These are phyloP conservation scores for Peltaster fructicola DNA, from an alignment of 2,329 filamentous ascomycete species.

Conservation along the genomic window DNA sequence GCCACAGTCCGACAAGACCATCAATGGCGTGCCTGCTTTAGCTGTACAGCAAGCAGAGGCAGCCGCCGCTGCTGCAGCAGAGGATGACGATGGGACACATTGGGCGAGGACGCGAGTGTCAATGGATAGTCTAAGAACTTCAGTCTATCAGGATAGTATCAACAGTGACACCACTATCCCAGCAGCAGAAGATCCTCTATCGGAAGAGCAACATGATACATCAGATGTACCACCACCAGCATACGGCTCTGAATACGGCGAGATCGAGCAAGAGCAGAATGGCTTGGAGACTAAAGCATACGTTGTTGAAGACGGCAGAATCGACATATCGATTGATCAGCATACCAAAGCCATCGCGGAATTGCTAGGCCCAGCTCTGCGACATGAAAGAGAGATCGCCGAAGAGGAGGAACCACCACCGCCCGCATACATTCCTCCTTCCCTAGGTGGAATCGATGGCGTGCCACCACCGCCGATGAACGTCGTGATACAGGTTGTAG, in stretches of 20 bases:
- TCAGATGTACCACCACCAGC: constrained; percentile 21
- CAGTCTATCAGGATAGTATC: no score
- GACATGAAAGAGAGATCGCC: constrained; percentile 1
- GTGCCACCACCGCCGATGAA: constrained; percentile 30
- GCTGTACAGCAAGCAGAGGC: not conserved
- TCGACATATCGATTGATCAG: constrained; percentile 4
- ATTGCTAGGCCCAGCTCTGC: constrained; percentile 1
- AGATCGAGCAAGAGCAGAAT: constrained; percentile 20
- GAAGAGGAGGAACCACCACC: not conserved
- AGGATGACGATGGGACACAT: constrained; percentile 1
- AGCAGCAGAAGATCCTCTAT: no score
- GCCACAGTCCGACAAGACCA: constrained; percentile 1
- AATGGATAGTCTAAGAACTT: no score
- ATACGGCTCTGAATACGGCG: constrained; percentile 22
- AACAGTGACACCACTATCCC: no score
- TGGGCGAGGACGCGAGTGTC: no score
- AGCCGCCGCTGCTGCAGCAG: not conserved
- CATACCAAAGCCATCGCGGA: constrained; percentile 3
- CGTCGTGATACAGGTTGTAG: constrained; percentile 58
- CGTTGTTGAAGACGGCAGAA: constrained; percentile 4
- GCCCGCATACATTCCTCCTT: constrained; percentile 2
- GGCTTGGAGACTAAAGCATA: constrained; percentile 24
- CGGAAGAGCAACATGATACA: no score
- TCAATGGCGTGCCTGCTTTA: not conserved
- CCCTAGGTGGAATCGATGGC: constrained; percentile 2